Evolutionary conservation across 2,329 filamentous ascomycete species (phyloP).

Genomic region (Fusarium tjaetaba): DNA sequence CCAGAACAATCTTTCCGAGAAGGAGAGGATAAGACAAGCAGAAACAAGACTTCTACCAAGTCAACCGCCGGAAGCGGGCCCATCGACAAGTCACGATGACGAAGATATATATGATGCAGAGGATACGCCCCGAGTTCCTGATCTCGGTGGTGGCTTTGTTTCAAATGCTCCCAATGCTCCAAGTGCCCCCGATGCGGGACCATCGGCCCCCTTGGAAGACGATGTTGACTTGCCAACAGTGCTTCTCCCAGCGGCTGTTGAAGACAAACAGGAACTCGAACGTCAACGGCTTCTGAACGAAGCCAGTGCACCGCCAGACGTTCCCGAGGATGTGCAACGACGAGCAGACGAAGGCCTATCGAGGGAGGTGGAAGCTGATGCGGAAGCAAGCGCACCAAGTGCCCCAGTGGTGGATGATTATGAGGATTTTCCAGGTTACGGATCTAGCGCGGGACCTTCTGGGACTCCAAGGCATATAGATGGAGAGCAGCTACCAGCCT

Average conservation of each 20-base stretch:
- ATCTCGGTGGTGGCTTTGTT: constrained; percentile 17
- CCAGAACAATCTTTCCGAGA: constrained; percentile 77
- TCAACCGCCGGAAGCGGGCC: constrained; percentile 62
- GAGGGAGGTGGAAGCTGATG: constrained; percentile 35
- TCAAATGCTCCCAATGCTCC: constrained; percentile 13
- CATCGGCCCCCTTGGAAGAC: constrained; percentile 59
- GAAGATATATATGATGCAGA: constrained; percentile 62
- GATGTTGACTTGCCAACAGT: constrained; percentile 50
- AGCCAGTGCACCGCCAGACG: constrained; percentile 70
- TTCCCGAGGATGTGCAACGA: constrained; percentile 62
- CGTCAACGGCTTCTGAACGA: constrained; percentile 70
- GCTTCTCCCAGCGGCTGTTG: constrained; percentile 50
- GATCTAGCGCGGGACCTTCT: constrained; percentile 42
- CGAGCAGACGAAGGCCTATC: constrained; percentile 46
- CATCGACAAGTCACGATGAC: constrained; percentile 46
- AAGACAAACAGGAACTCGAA: constrained; percentile 86
- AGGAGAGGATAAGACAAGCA: constrained; percentile 79
- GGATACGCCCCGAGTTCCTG: constrained; percentile 46
- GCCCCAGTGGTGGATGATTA: constrained; percentile 69
- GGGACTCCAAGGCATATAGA: constrained; percentile 16
- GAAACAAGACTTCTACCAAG: constrained; percentile 86
- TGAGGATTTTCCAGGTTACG: constrained; percentile 56
- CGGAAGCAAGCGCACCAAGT: constrained; percentile 66
- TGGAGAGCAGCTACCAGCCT: constrained; percentile 53
- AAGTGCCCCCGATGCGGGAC: constrained; percentile 36